Percentiles rank a stretch among this genome's conserved stretches.
These are phyloP conservation scores for Podospora pseudocomata DNA, from an alignment of 495 filamentous ascomycete genomes.

Conservation along the genomic window DNA sequence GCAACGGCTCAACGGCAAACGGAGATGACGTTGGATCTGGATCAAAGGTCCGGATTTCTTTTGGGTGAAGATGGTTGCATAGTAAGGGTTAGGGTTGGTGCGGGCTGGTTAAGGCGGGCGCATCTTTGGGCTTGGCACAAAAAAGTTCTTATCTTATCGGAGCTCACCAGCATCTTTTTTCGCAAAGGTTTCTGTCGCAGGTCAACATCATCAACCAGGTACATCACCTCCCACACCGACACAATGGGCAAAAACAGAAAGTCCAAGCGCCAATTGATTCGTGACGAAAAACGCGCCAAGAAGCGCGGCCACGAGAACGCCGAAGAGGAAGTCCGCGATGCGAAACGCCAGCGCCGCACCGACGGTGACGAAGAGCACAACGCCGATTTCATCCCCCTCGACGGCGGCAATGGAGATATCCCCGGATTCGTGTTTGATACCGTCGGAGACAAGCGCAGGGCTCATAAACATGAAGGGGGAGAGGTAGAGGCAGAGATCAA, in stretches of 20 bases:
- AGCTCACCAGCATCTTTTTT: not conserved
- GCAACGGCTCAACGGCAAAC: not conserved
- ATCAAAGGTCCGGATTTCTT: slow-evolving; percentile 1
- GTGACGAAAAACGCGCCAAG: slow-evolving; percentile 46
- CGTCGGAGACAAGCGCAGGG: not conserved
- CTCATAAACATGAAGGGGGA: slow-evolving; percentile 6
- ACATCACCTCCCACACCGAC: not conserved
- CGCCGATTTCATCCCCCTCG: slow-evolving; percentile 33
- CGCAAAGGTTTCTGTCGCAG: not conserved
- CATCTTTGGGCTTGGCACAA: not conserved
- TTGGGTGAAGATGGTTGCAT: not conserved
- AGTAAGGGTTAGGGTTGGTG: not conserved
- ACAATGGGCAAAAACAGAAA: slow-evolving; percentile 37
- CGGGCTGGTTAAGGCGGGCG: not conserved
- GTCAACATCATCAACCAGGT: not conserved
- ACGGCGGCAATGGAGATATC: slow-evolving; percentile 27
- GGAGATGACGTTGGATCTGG: not conserved
- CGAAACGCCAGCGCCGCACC: slow-evolving; percentile 40
- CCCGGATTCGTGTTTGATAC: slow-evolving; percentile 11
- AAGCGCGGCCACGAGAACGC: slow-evolving; percentile 32
- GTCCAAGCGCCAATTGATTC: slow-evolving; percentile 45
- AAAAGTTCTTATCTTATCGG: not conserved
- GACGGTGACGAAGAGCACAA: slow-evolving; percentile 21
- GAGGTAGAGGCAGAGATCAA: not conserved
- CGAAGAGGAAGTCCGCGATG: slow-evolving; percentile 29